Percentiles rank a stretch among this genome's conserved stretches.
phyloP scores from a whole-genome alignment of 495 filamentous ascomycete genomes.

The Pseudomonodictys pantanalensis region DNA sequence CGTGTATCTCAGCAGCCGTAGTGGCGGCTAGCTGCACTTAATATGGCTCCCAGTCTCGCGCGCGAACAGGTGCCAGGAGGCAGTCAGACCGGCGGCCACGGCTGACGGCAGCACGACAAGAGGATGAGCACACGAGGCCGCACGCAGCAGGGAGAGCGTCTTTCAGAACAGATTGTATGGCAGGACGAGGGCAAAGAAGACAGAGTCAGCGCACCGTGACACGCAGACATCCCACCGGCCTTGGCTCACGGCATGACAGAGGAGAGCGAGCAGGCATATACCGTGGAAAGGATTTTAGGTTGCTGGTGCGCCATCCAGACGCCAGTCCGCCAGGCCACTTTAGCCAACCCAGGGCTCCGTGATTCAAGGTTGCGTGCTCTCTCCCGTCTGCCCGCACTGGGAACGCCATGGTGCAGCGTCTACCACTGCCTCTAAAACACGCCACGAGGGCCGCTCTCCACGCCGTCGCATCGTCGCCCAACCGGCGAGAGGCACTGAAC shows the following conservation, averaged over 20 bases:
- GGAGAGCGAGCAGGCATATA: neutral
- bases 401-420: conserved; percentile 10
- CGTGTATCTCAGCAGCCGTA: conserved; percentile 29
- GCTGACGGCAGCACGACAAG: conserved; percentile 1
- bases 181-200: too few species aligned
- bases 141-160: neutral
- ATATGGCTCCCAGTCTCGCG: conserved; percentile 16
- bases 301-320: neutral
- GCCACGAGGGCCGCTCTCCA: conserved; percentile 9
- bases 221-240: neutral
- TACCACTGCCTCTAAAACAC: conserved; percentile 9
- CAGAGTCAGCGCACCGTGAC: neutral
- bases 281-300: conserved; percentile 18
- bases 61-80: conserved; percentile 13
- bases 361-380: conserved; percentile 7
- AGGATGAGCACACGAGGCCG: neutral
- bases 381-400: neutral
- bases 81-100: neutral
- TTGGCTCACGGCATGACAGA: too few species aligned
- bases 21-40: conserved; percentile 29
- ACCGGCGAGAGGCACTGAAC: neutral
- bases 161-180: too few species aligned
- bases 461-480: neutral
- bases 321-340: conserved; percentile 11
- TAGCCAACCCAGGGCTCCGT: conserved; percentile 13